These are phyloP conservation scores for Penicillium corylophilum DNA, from an alignment of 2,329 filamentous ascomycete genomes.

Conservation along the genomic window DNA sequence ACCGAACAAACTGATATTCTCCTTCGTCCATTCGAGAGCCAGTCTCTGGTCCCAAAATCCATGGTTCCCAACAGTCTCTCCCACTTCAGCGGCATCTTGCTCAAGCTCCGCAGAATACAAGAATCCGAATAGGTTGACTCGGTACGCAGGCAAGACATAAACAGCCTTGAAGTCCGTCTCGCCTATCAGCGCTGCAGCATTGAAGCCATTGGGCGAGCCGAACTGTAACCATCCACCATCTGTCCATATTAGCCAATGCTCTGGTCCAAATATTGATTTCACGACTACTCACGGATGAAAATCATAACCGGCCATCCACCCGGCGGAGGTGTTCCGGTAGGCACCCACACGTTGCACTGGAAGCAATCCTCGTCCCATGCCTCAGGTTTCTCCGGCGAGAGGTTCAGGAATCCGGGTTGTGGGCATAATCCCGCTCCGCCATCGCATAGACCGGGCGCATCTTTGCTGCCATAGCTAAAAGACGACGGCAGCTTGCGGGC, in stretches of 20 bases:
- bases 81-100: conserved; percentile 38
- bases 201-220: conserved; percentile 51
- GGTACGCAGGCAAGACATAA: conserved; percentile 57
- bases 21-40: conserved; percentile 57
- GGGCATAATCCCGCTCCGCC: conserved; percentile 48
- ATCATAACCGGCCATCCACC: conserved; percentile 58
- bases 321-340: conserved; percentile 45
- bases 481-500: conserved; percentile 49
- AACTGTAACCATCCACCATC: conserved; percentile 60
- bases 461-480: conserved; percentile 53
- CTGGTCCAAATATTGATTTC: not conserved
- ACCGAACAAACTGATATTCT: conserved; percentile 53
- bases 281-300: conserved; percentile 52
- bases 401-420: conserved; percentile 43
- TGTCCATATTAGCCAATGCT: conserved; percentile 14
- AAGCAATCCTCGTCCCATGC: conserved; percentile 55
- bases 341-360: conserved; percentile 57
- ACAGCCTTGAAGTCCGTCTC: conserved; percentile 53
- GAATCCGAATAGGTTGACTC: conserved; percentile 58
- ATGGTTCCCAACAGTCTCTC: conserved; percentile 48
- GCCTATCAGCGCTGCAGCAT: conserved; percentile 47
- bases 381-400: conserved; percentile 31
- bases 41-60: conserved; percentile 60
- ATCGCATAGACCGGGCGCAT: conserved; percentile 48
- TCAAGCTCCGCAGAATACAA: conserved; percentile 51